A percentile compares a stretch with the other conserved stretches of the same genome.
Evolutionary conservation across 371 early-diverging fungal genomes (phyloP).

Genomic region (Mucor irregularis): DNA sequence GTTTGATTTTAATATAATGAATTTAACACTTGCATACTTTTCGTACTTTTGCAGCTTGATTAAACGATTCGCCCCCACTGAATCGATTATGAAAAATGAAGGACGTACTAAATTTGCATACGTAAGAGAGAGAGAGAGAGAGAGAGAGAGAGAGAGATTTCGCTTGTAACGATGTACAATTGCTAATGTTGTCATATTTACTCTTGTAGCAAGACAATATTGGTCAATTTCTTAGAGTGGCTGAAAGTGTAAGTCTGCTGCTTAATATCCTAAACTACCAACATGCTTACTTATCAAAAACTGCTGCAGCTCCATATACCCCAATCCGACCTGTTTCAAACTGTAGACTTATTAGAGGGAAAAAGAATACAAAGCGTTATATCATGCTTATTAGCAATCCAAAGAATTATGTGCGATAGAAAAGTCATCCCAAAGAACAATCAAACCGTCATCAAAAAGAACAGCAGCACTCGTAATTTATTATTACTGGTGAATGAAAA

Average conservation of each 20-base stretch:
- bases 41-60: constrained; percentile 10
- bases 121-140: constrained; percentile 11
- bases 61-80: constrained; percentile 18
- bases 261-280: background rate
- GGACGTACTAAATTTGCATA: constrained; percentile 21
- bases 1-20: background rate
- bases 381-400: constrained; percentile 20
- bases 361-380: constrained; percentile 78
- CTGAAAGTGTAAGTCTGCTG: constrained; percentile 39
- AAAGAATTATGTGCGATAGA: constrained; percentile 24
- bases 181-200: background rate
- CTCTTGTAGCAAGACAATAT: constrained; percentile 79
- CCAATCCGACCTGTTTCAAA: constrained; percentile 88
- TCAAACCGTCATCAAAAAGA: background rate
- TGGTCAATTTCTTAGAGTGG: constrained; percentile 62
- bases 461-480: background rate
- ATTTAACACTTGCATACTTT: background rate
- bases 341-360: constrained; percentile 89
- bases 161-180: too few species aligned
- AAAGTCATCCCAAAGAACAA: constrained; percentile 9
- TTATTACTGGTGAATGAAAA: background rate
- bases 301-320: constrained; percentile 68
- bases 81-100: constrained; percentile 21
- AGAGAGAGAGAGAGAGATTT: too few species aligned
- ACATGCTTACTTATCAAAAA: too few species aligned